These are phyloP conservation scores for Lepiota brunneoincarnata DNA, from an alignment of 768 basidiomycete genomes.

Conservation along the genomic window DNA sequence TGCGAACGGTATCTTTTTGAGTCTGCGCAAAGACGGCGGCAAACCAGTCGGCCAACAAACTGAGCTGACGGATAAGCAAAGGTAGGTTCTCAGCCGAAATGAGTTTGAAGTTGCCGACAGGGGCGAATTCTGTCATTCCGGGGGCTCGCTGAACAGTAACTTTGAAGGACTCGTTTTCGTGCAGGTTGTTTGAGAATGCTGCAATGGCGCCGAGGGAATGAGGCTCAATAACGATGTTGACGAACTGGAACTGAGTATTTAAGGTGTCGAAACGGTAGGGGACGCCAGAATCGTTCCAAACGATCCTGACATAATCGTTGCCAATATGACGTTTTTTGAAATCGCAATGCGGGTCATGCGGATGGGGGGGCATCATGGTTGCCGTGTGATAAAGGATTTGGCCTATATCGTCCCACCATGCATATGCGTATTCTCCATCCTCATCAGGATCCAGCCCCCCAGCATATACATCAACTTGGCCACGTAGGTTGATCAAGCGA, in stretches of 20 bases:
- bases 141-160: conserved; percentile 84
- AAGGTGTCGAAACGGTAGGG: conserved; percentile 92
- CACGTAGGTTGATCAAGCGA: conserved; percentile 80
- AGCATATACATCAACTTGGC: conserved; percentile 89
- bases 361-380: conserved; percentile 90
- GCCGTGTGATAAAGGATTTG: conserved; percentile 95
- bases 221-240: conserved; percentile 96
- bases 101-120: conserved; percentile 91
- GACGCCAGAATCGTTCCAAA: conserved; percentile 96
- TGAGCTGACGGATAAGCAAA: conserved; percentile 83
- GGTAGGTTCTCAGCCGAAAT: conserved; percentile 88
- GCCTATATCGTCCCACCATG: conserved; percentile 98
- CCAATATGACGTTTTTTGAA: conserved; percentile 96
- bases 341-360: conserved; percentile 65
- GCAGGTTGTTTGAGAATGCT: conserved; percentile 77
- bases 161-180: conserved; percentile 96
- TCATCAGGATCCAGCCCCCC: conserved; percentile 89
- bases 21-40: conserved; percentile 80
- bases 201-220: conserved; percentile 83
- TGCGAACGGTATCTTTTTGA: conserved; percentile 60
- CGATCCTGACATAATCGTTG: conserved; percentile 93
- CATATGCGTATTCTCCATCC: conserved; percentile 96
- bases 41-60: conserved; percentile 87
- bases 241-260: conserved; percentile 90
- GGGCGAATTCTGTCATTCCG: conserved; percentile 93